Evolutionary conservation across 306 rosid genomes (phyloP), one percentile per base, ranked within the genome.

Genomic region (Luffa aegyptiaca): DNA sequence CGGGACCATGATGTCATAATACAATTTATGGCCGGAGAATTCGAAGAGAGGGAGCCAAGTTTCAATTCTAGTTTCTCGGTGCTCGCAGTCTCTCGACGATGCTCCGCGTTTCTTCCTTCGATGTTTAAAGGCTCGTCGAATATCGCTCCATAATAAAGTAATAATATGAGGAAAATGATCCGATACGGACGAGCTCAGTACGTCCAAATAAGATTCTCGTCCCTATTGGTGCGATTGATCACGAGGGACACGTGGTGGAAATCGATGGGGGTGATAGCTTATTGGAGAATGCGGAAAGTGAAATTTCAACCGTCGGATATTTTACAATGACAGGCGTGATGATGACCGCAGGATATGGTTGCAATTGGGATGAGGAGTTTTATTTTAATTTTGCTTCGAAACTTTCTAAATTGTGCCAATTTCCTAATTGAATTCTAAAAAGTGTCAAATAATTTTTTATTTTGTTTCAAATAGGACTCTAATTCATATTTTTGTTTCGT

Each of bases 1-100:
- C 85, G 82, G 81, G 82, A 49, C 39, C 85, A 80, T 64, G 87
- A 79, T 59, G 82, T 42, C 94, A 89, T 87, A 3, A 46, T 35
- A 18, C 61, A 46, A 51, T 73, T 44, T 12, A 20, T 73, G 41
- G 77, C 59, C 77, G 58, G 42, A 14, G 20, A 46, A 48, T 73
- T 31, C 4, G 6, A 21, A 72, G 53, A 44, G 76, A 44, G 6
- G 56, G 56, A 71, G 52, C n/a, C 57, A 57, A 1, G 37, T 44
- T 71, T 45, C 37, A 20, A n/a, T 37, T 18, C 3, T 41, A 13
- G 56, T 1, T 41, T 41, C 31, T 17, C 48, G 33, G 74, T 39
- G n/a, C 44, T 64, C 16, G 21, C 2, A 26, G 66, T 35, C 44
- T 64, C 51, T 36, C 13, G 41, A 41, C 52, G 33, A 37, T 9